Conservation (phyloP, 768 basidiomycete species). For the Pisolithus tinctorius region DNA sequence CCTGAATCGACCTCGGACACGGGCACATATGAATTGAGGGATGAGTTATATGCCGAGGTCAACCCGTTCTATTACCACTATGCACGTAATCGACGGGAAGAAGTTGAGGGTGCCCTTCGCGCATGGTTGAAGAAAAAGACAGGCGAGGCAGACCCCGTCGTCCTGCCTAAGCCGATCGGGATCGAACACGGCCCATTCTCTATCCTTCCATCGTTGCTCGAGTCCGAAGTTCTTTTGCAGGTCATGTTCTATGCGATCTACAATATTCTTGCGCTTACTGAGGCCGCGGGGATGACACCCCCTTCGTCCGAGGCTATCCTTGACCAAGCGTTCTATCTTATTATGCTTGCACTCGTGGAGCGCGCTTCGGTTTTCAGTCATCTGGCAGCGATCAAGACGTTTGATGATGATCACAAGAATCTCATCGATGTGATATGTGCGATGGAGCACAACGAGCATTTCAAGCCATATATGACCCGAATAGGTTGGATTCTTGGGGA, state of each 20-base stretch:
- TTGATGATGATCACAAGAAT: slow-evolving; percentile 53
- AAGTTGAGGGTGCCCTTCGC: slow-evolving; percentile 74
- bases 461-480: slow-evolving; percentile 63
- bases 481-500: slow-evolving; percentile 68
- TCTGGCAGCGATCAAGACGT: slow-evolving; percentile 46
- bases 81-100: slow-evolving; percentile 86
- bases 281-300: slow-evolving; percentile 51
- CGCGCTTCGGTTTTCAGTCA: slow-evolving; percentile 54
- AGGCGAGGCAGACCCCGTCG: slow-evolving; percentile 56
- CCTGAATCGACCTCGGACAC: slow-evolving; percentile 74
- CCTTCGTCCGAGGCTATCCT: slow-evolving; percentile 84
- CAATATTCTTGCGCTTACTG: slow-evolving; percentile 65
- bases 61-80: slow-evolving; percentile 97
- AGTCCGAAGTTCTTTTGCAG: slow-evolving; percentile 67
- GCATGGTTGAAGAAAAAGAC: slow-evolving; percentile 60
- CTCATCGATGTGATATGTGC: slow-evolving; percentile 68
- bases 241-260: slow-evolving; percentile 77
- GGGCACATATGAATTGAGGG: slow-evolving; percentile 85
- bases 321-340: slow-evolving; percentile 80
- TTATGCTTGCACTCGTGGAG: slow-evolving; percentile 81
- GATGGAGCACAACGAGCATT: slow-evolving; percentile 73
- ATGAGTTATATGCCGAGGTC: slow-evolving; percentile 78
- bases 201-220: slow-evolving; percentile 54
- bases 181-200: slow-evolving; percentile 67
- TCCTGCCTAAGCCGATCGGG: slow-evolving; percentile 66